A percentile compares a stretch with the other conserved stretches of the same genome.
Conservation (phyloP, 2,329 filamentous ascomycete species). For the Penicillium rolfsii region DNA sequence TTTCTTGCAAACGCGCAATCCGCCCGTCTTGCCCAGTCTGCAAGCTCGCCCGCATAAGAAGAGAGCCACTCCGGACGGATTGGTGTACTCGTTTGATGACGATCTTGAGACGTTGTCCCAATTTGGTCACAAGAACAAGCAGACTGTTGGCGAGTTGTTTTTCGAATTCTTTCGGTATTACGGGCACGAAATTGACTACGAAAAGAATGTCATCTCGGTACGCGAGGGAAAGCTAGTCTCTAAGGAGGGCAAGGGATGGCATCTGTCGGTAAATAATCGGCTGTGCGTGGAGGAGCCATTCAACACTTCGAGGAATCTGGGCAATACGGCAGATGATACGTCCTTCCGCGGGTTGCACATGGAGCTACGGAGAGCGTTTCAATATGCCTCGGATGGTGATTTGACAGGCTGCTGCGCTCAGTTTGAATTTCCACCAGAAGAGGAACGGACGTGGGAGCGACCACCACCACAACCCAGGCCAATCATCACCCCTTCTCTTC, state of each 20-base stretch:
- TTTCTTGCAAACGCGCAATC: conserved; percentile 85
- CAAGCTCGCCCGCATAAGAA: conserved; percentile 72
- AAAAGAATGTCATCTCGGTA: conserved; percentile 81
- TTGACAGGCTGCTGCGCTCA: conserved; percentile 83
- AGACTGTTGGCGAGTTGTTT: conserved; percentile 80
- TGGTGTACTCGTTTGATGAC: conserved; percentile 80
- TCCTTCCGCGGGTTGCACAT: conserved; percentile 89
- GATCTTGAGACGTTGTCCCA: conserved; percentile 74
- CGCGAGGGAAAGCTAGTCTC: conserved; percentile 76
- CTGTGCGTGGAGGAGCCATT: conserved; percentile 97
- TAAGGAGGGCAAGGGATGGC: conserved; percentile 88
- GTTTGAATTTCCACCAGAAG: conserved; percentile 84
- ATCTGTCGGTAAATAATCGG: conserved; percentile 75
- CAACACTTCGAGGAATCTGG: conserved; percentile 84
- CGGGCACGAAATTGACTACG: conserved; percentile 89
- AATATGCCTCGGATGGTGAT: conserved; percentile 75
- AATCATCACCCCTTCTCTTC: conserved; percentile 50
- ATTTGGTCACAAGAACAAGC: conserved; percentile 78
- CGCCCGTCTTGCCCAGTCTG: conserved; percentile 81
- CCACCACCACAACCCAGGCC: conserved; percentile 60
- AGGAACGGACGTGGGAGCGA: conserved; percentile 62
- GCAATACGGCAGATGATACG: conserved; percentile 94
- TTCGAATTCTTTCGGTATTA: conserved; percentile 97
- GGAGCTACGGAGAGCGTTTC: conserved; percentile 87
- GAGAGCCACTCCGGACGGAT: conserved; percentile 64